Conservation (phyloP, 768 basidiomycete species). For the Phallus indusiatus region DNA sequence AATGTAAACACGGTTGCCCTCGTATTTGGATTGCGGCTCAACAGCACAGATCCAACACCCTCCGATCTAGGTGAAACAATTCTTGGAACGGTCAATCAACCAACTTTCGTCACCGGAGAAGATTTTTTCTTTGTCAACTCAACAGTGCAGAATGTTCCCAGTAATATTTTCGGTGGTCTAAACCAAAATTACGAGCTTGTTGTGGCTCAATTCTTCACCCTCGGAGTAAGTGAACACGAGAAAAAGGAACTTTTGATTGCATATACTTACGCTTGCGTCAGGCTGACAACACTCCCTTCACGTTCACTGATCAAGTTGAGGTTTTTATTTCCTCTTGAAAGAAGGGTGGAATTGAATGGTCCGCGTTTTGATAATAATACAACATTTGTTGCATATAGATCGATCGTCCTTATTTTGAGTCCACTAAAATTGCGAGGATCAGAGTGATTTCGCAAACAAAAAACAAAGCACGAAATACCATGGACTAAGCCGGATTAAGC, state of each 20-base stretch:
- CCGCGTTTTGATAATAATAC: no score
- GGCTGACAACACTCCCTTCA: no score
- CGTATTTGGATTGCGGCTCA: neutral
- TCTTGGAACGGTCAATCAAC: neutral
- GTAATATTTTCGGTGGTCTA: neutral
- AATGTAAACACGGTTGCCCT: slow-evolving; percentile 4
- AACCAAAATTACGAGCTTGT: neutral
- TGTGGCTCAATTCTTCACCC: neutral
- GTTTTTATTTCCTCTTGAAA: no score
- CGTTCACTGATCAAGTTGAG: no score
- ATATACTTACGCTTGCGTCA: no score
- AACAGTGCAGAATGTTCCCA: neutral
- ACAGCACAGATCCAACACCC: neutral
- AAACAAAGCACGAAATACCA: no score
- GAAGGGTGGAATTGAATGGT: no score
- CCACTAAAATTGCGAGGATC: no score
- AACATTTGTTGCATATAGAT: no score
- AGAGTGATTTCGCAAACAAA: no score
- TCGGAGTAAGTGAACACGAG: neutral
- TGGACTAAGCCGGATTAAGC: no score
- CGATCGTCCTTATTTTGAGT: no score
- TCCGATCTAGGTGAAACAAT: slow-evolving; percentile 1
- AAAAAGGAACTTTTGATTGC: neutral
- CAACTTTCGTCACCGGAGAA: neutral
- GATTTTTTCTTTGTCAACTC: neutral